Percentiles rank a stretch among this genome's conserved stretches.
Evolutionary conservation across 2,329 filamentous ascomycete species (phyloP).

Genomic region (Alternaria gansuensis): DNA sequence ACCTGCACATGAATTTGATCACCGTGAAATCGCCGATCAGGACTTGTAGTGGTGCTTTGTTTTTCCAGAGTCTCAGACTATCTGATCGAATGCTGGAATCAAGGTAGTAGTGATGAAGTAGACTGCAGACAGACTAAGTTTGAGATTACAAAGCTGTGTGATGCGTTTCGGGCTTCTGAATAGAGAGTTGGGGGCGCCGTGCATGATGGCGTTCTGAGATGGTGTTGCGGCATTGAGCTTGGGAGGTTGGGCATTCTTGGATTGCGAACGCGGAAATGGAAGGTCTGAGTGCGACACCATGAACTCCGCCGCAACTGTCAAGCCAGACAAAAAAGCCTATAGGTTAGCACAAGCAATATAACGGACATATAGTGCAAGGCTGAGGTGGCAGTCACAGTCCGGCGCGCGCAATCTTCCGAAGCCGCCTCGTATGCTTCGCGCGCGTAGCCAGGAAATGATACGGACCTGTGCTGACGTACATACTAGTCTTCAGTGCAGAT

Average conservation of each 20-base stretch:
- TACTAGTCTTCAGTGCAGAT: background rate
- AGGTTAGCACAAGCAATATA: background rate
- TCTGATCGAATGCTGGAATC: background rate
- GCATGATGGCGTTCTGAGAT: slow-evolving; percentile 14
- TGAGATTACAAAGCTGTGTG: background rate
- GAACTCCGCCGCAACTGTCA: background rate
- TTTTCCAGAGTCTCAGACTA: background rate
- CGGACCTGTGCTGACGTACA: slow-evolving; percentile 16
- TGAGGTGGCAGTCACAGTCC: slow-evolving; percentile 2
- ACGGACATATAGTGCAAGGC: background rate
- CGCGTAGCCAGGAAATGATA: slow-evolving; percentile 17
- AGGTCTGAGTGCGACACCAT: slow-evolving; percentile 1
- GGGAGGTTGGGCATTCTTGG: slow-evolving; percentile 13
- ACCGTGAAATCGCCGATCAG: slow-evolving; percentile 6
- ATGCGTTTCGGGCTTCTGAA: slow-evolving; percentile 5
- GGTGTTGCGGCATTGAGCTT: slow-evolving; percentile 7
- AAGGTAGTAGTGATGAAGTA: background rate
- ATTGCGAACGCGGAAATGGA: slow-evolving; percentile 3
- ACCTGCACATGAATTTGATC: slow-evolving; percentile 12
- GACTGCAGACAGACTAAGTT: background rate
- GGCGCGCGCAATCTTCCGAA: slow-evolving; percentile 5
- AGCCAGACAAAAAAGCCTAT: background rate
- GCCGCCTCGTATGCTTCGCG: slow-evolving; percentile 6
- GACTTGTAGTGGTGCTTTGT: background rate
- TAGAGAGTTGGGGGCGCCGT: slow-evolving; percentile 2